These are phyloP conservation scores for Diaporthe caulivora DNA, from an alignment of 2,329 filamentous ascomycete genomes.

Conservation along the genomic window DNA sequence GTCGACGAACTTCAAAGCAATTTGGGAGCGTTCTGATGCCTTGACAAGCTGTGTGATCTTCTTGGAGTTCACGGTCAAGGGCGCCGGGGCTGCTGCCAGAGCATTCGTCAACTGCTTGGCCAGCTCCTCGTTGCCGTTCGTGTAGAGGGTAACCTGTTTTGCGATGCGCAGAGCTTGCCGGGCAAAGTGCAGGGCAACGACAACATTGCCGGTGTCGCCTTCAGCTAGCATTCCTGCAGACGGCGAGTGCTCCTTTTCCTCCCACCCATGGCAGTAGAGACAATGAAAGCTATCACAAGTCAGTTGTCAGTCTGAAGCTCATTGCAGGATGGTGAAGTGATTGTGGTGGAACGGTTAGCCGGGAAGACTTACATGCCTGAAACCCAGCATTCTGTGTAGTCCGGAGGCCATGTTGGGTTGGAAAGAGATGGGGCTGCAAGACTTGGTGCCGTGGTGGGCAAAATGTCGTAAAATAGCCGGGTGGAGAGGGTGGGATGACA, in stretches of 20 bases:
- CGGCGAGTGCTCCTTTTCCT: constrained; percentile 59
- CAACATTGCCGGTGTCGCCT: not conserved
- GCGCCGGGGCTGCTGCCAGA: not conserved
- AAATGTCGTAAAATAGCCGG: too few relatives aligned
- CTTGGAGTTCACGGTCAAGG: not conserved
- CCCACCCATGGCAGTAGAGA: constrained; percentile 71
- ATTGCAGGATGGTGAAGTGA: too few relatives aligned
- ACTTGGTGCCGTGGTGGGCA: too few relatives aligned
- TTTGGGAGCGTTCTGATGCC: not conserved
- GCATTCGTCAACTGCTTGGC: not conserved
- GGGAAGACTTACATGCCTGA: constrained; percentile 57
- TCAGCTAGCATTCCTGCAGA: constrained; percentile 54
- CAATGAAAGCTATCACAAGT: constrained; percentile 63
- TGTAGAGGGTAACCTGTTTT: constrained; percentile 17
- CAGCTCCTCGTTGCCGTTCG: not conserved
- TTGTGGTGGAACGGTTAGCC: too few relatives aligned
- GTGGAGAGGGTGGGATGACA: too few relatives aligned
- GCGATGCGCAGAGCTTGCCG: not conserved
- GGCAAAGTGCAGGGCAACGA: not conserved
- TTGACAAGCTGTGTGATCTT: constrained; percentile 2
- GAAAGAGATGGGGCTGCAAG: too few relatives aligned
- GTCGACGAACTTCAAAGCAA: not conserved
- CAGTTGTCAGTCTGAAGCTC: too few relatives aligned
- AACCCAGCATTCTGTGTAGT: constrained; percentile 68
- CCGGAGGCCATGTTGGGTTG: too few relatives aligned